phyloP scores from a whole-genome alignment of 768 basidiomycete genomes.

The Hemileccinum rubropunctum region DNA sequence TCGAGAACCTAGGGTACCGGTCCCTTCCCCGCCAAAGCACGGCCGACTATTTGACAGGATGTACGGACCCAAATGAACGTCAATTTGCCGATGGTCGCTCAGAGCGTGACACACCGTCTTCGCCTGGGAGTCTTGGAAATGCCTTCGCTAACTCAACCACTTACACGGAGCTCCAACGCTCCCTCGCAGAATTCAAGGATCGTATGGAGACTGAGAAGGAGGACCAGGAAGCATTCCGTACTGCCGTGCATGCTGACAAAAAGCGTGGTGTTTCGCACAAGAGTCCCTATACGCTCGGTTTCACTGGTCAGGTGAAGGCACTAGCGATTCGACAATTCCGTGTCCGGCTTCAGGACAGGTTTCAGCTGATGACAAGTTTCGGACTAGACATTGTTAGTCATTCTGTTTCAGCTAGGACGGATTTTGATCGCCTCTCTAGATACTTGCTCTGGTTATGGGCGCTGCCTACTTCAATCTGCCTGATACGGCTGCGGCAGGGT shows the following conservation, averaged over 20 bases:
- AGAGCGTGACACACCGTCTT: constrained; percentile 52
- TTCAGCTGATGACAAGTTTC: constrained; percentile 74
- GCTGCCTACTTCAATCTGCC: constrained; percentile 74
- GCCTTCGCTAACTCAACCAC: constrained; percentile 55
- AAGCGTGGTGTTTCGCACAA: constrained; percentile 72
- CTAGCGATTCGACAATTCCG: constrained; percentile 73
- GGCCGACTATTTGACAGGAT: constrained; percentile 81
- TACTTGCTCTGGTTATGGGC: constrained; percentile 58
- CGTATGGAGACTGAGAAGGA: constrained; percentile 56
- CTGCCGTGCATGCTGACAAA: constrained; percentile 74
- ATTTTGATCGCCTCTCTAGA: constrained; percentile 5
- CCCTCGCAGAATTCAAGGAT: constrained; percentile 54
- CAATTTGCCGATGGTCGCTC: constrained; percentile 67
- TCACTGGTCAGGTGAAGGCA: constrained; percentile 68
- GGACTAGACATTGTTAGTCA: constrained; percentile 54
- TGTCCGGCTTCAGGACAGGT: constrained; percentile 69
- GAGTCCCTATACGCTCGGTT: constrained; percentile 82
- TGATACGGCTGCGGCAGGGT: constrained; percentile 72
- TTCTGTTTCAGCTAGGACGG: not conserved
- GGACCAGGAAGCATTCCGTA: constrained; percentile 76
- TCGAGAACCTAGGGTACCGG: constrained; percentile 70
- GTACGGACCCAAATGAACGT: constrained; percentile 84
- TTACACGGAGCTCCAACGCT: constrained; percentile 40
- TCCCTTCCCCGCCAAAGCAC: constrained; percentile 80
- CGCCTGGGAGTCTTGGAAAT: constrained; percentile 64